A percentile compares a stretch with the other conserved stretches of the same genome.
Evolutionary conservation across 1,284 basidiomycete species (phyloP).

Genomic region (Pisolithus thermaeus): DNA sequence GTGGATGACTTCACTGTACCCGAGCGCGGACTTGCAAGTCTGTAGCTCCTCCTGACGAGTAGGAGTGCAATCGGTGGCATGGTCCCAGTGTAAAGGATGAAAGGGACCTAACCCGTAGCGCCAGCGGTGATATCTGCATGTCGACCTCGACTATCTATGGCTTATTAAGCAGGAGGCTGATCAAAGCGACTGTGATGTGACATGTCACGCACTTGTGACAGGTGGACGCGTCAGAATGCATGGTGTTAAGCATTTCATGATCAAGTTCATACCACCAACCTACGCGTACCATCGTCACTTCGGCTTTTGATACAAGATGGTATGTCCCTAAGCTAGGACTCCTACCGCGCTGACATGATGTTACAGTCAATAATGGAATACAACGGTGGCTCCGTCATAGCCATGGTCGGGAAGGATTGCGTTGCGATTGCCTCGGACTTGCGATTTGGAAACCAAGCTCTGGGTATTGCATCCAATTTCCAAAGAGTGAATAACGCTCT

Average conservation of each 20-base stretch:
- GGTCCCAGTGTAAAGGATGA: slow-evolving; percentile 2
- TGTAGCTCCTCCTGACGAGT: not conserved
- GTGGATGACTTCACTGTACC: slow-evolving; percentile 5
- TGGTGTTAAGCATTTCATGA: not conserved
- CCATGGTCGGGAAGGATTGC: slow-evolving; percentile 98
- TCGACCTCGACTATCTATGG: no score
- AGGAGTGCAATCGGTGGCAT: not conserved
- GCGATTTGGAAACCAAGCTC: slow-evolving; percentile 85
- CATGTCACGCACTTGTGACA: not conserved
- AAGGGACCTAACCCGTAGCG: not conserved
- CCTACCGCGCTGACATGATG: slow-evolving; percentile 7
- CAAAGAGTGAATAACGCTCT: slow-evolving; percentile 67
- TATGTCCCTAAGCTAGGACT: slow-evolving; percentile 1
- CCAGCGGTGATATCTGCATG: not conserved
- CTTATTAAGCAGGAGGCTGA: not conserved
- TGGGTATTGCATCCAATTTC: slow-evolving; percentile 89
- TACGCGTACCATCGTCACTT: not conserved
- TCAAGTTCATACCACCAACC: not conserved
- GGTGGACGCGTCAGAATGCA: not conserved
- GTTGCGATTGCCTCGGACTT: slow-evolving; percentile 98
- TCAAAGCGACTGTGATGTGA: not conserved
- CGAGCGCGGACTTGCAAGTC: slow-evolving; percentile 14
- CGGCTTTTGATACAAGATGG: slow-evolving; percentile 20
- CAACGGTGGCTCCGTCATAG: slow-evolving; percentile 96
- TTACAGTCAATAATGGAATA: slow-evolving; percentile 77